Conservation (phyloP, 2,329 filamentous ascomycete genomes). For the Aaosphaeria arxii region DNA sequence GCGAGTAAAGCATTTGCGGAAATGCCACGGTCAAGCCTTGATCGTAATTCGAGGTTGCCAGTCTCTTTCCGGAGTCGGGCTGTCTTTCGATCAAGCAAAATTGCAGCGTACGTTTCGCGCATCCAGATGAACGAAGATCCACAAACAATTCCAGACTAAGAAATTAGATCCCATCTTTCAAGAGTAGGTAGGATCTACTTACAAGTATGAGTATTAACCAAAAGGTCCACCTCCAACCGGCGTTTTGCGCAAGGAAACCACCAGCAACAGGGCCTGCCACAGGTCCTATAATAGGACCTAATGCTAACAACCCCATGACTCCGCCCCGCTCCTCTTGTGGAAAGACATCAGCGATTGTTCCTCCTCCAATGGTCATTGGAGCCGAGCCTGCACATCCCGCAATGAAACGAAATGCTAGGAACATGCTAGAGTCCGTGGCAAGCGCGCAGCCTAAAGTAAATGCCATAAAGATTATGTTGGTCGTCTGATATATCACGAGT, state of each 20-base stretch:
- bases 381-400: conserved; percentile 18
- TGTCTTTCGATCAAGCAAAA: conserved; percentile 63
- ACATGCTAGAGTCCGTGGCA: conserved; percentile 13
- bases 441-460: conserved; percentile 26
- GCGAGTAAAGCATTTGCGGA: conserved; percentile 50
- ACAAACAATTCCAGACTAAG: neutral
- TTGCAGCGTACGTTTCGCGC: conserved; percentile 75
- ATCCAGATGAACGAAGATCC: conserved; percentile 32
- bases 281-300: conserved; percentile 52
- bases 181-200: conserved; percentile 1
- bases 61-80: conserved; percentile 63
- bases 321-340: conserved; percentile 47
- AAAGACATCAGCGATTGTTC: conserved; percentile 52
- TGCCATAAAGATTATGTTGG: conserved; percentile 11
- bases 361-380: conserved; percentile 46
- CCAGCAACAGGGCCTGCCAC: conserved; percentile 39
- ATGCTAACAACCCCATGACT: conserved; percentile 48
- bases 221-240: conserved; percentile 50
- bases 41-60: conserved; percentile 65
- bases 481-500: conserved; percentile 27
- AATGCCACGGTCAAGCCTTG: conserved; percentile 49
- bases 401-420: conserved; percentile 26
- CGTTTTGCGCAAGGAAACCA: conserved; percentile 43
- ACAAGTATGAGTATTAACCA: conserved; percentile 41
- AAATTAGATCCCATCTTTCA: neutral